phyloP scores from a whole-genome alignment of 192 early-diverging fungal species.

The Borealophlyctis nickersoniae region DNA sequence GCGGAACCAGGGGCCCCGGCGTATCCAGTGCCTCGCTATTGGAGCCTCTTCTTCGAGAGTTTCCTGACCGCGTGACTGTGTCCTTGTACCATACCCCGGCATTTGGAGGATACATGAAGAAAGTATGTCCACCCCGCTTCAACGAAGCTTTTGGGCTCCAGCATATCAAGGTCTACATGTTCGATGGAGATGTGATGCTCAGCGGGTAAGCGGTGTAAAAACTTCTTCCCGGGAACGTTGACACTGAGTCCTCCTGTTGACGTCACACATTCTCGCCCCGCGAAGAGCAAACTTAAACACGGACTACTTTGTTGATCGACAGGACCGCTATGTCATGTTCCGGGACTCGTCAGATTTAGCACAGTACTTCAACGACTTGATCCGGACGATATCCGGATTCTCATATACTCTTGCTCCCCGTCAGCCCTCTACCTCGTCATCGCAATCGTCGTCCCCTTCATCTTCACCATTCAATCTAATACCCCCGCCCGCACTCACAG shows the following conservation, averaged over 20 bases:
- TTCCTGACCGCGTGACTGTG: constrained; percentile 62
- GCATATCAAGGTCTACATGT: constrained; percentile 91
- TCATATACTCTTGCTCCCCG: constrained; percentile 13
- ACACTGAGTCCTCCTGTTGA: neutral
- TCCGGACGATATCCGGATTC: constrained; percentile 58
- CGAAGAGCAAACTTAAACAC: constrained; percentile 86
- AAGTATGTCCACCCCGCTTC: constrained; percentile 75
- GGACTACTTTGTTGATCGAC: constrained; percentile 94
- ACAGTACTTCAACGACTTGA: constrained; percentile 69
- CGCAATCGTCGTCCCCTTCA: constrained; percentile 2
- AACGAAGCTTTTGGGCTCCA: constrained; percentile 92
- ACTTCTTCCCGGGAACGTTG: neutral
- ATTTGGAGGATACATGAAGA: constrained; percentile 65
- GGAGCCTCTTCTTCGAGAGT: constrained; percentile 58
- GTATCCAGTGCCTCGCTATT: constrained; percentile 70
- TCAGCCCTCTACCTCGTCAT: neutral
- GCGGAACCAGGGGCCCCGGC: constrained; percentile 67
- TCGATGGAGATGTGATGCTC: constrained; percentile 81
- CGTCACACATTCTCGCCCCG: too few species aligned
- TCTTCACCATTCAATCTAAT: constrained; percentile 2
- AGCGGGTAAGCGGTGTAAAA: constrained; percentile 73
- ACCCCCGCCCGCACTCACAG: neutral
- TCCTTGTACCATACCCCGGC: constrained; percentile 88
- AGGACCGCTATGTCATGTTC: constrained; percentile 90
- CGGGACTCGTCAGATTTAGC: constrained; percentile 48